phyloP scores from a whole-genome alignment of 768 basidiomycete genomes.

The Gelatoporia subvermispora region DNA sequence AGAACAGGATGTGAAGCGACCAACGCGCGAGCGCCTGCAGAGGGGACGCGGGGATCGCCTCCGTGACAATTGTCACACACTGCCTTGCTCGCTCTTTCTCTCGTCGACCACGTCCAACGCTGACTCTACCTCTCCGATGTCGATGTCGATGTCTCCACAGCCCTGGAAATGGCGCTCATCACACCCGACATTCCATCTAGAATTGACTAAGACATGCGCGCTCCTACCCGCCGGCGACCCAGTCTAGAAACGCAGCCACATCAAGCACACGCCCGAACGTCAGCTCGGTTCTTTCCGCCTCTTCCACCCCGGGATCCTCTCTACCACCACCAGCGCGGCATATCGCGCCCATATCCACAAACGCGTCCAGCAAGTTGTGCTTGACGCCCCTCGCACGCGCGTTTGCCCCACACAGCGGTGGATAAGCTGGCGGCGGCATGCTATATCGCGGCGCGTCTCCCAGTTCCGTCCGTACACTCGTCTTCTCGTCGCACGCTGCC shows the following conservation, averaged over 20 bases:
- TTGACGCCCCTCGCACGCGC: constrained; percentile 34
- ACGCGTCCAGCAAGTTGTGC: constrained; percentile 56
- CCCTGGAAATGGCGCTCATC: too few species aligned
- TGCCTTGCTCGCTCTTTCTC: too few species aligned
- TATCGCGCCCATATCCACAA: constrained; percentile 43
- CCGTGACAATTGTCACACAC: too few species aligned
- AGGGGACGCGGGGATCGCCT: too few species aligned
- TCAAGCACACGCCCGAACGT: constrained; percentile 40
- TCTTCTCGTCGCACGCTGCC: background rate
- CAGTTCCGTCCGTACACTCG: background rate
- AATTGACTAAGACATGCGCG: too few species aligned
- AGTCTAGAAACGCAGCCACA: constrained; percentile 17
- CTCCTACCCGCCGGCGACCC: constrained; percentile 11
- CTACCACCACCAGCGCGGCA: constrained; percentile 1
- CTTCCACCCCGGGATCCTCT: constrained; percentile 2
- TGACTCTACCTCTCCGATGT: too few species aligned
- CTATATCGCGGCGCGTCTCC: constrained; percentile 25
- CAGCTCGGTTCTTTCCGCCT: constrained; percentile 9
- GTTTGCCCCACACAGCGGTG: constrained; percentile 40
- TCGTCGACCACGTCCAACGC: too few species aligned
- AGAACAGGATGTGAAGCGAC: background rate
- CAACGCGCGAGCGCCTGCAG: too few species aligned
- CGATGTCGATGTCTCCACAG: too few species aligned
- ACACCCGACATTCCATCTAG: too few species aligned
- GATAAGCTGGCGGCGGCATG: constrained; percentile 45